Base-by-base conservation (phyloP, 345 rosid species). In the Toxicodendron radicans region DNA sequence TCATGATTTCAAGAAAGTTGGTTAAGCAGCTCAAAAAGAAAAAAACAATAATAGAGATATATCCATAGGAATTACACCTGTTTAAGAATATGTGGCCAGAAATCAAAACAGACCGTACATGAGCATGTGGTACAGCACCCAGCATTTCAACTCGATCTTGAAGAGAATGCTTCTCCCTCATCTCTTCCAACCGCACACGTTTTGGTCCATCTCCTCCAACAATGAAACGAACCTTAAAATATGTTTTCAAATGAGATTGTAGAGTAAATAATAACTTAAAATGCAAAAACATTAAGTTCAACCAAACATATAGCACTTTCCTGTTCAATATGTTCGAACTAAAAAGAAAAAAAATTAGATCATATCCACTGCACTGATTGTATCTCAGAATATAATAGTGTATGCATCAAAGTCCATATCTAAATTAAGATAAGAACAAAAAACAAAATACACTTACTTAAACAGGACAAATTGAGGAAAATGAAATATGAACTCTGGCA, bases 171-270 rank as follows among this genome's bases (percentile, higher is more conserved):
- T 90, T 95, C 75, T 92, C 98, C 85, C 99, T 89, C 98, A 95
- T 95, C 82, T 95, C 99, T 76, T 92, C 98, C 73, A 93, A 74
- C 48, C 98, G 73, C 58, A 93, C 98, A 43, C 96, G 86, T 81
- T 95, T 93, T 0, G 98, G 99, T 72, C 97, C 98, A 82, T 95
- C 99, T 14, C 98, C 97, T 54, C 98, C 98, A 79, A 95, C 88
- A 72, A 91, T 82, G 84, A 95, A 95, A 64, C 87, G 90, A 75
- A 95, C 98, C 98, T 93, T 83, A 54, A 71, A 53, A 82, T 64
- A 38, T 63, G 18, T 53, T 63, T 21, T 49, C 53, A 64, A 73
- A 78, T 70, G 53, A 72, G 66, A 73, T 33, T 18, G 74, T 6
- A 61, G 23, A 73, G 66, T 20, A 8, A 11, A 53, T 57, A 49